A percentile compares a stretch with the other conserved stretches of the same genome.
These are phyloP conservation scores for Ceriops decandra DNA, from an alignment of 345 rosid genomes.

Conservation along the genomic window DNA sequence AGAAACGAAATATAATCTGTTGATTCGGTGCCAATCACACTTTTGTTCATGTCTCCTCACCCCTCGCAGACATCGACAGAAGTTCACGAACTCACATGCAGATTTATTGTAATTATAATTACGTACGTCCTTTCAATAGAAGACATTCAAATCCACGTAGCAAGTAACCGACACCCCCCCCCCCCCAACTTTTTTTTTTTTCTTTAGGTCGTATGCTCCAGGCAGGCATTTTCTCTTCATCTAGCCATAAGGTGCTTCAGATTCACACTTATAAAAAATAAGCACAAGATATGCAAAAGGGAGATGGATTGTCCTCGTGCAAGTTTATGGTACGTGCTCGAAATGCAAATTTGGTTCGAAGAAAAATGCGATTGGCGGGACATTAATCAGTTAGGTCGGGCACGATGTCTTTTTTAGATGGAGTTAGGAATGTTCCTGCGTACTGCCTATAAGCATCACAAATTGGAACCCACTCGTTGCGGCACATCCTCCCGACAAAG, in stretches of 20 bases:
- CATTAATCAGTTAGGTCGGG: constrained; percentile 18
- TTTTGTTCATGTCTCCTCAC: neutral
- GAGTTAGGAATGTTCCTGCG: constrained; percentile 21
- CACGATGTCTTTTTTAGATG: constrained; percentile 9
- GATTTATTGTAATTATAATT: neutral
- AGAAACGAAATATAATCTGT: neutral
- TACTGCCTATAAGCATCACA: neutral
- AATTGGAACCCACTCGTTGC: neutral
- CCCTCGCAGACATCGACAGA: neutral
- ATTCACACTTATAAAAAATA: neutral
- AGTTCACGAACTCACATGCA: constrained; percentile 3
- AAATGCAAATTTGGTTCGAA: neutral
- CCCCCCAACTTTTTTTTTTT: no score
- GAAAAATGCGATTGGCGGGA: neutral
- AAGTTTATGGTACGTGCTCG: neutral
- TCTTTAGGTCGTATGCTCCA: neutral
- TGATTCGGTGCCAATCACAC: constrained; percentile 1
- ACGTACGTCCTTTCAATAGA: neutral
- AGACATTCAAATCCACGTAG: constrained; percentile 15
- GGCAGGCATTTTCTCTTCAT: constrained; percentile 16
- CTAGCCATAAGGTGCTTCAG: constrained; percentile 18
- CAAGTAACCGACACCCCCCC: constrained; percentile 10
- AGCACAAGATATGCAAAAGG: constrained; percentile 15
- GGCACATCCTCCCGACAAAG: neutral
- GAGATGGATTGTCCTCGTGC: constrained; percentile 6